Conservation (phyloP, 331 rosid species). For the Rosa hybrid region DNA sequence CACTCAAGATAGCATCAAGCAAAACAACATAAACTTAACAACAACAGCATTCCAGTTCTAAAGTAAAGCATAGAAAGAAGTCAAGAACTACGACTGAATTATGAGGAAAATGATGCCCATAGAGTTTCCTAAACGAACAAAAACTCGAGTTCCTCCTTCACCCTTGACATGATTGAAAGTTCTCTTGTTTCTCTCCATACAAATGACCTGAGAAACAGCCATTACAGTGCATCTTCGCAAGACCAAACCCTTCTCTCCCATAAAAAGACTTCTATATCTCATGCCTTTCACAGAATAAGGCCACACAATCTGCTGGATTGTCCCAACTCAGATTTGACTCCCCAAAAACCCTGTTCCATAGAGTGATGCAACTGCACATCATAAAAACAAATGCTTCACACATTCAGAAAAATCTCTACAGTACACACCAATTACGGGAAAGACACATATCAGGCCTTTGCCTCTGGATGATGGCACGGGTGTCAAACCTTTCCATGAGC, state of each 20-base stretch:
- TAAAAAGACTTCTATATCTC: background rate
- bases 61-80: background rate
- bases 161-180: background rate
- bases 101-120: background rate
- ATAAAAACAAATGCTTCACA: background rate
- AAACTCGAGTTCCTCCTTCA: background rate
- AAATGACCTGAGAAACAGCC: background rate
- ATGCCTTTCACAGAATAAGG: background rate
- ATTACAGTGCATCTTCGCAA: background rate
- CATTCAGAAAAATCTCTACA: background rate
- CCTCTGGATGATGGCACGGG: background rate
- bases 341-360: background rate
- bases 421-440: background rate
- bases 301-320: background rate
- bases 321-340: background rate
- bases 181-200: background rate
- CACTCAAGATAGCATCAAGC: background rate
- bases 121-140: background rate
- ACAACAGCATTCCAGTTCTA: background rate
- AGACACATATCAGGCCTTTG: background rate
- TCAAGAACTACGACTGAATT: background rate
- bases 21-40: no score
- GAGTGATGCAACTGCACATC: background rate
- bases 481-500: background rate
- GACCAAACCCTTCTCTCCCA: background rate